phyloP scores from a whole-genome alignment of 106 monocot genomes.

The Allium cepa region DNA sequence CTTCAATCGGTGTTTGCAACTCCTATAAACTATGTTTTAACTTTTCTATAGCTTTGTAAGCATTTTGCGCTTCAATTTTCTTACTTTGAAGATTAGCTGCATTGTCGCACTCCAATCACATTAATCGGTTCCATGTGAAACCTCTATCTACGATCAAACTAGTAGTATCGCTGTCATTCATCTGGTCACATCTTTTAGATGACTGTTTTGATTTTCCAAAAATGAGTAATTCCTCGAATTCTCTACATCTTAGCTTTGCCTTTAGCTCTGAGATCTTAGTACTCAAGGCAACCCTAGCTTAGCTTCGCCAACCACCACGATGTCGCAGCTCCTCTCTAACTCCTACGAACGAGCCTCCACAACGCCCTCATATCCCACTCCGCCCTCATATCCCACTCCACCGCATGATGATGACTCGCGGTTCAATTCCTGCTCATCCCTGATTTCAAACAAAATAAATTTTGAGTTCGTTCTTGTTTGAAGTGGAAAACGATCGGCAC shows the following conservation, averaged over 20 bases:
- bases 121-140: slow-evolving; percentile 83
- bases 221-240: not conserved
- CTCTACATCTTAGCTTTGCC: slow-evolving; percentile 23
- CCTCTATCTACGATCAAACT: slow-evolving; percentile 65
- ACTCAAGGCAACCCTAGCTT: slow-evolving; percentile 15
- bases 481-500: too few species aligned
- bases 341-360: too few species aligned
- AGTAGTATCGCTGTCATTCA: slow-evolving; percentile 50
- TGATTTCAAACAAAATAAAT: too few species aligned
- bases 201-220: slow-evolving; percentile 35
- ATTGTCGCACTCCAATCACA: slow-evolving; percentile 54
- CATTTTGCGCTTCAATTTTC: slow-evolving; percentile 33
- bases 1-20: slow-evolving; percentile 16
- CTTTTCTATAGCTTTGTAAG: slow-evolving; percentile 43
- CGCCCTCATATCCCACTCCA: too few species aligned
- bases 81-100: slow-evolving; percentile 28
- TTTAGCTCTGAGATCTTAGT: slow-evolving; percentile 21
- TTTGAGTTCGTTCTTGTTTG: too few species aligned
- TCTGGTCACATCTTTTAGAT: slow-evolving; percentile 26
- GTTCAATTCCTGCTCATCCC: too few species aligned
- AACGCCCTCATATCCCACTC: too few species aligned
- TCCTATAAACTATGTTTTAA: slow-evolving; percentile 32
- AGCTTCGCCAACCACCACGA: too few species aligned
- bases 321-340: too few species aligned
- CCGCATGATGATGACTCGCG: too few species aligned